These are phyloP conservation scores for Suillus plorans DNA, from an alignment of 768 basidiomycete genomes.

Conservation along the genomic window DNA sequence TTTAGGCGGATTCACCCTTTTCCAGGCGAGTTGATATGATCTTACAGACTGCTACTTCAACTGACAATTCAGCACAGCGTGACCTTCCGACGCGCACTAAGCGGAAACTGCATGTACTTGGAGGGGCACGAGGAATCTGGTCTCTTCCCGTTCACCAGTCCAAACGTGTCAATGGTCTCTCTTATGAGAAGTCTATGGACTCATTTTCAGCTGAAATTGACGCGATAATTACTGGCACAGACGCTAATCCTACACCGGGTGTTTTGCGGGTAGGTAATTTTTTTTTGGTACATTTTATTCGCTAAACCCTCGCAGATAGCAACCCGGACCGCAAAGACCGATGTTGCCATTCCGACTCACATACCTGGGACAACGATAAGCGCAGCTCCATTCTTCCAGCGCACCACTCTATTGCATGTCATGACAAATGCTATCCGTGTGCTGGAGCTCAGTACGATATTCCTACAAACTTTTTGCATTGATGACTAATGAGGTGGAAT, in stretches of 20 bases:
- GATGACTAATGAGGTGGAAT: conserved; percentile 1
- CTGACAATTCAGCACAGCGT: conserved; percentile 41
- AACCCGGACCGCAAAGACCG: conserved; percentile 54
- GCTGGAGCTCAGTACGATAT: conserved; percentile 70
- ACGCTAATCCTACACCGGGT: conserved; percentile 79
- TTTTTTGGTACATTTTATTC: background rate
- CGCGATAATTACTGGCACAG: conserved; percentile 81
- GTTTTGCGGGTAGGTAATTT: conserved; percentile 61
- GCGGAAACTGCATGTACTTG: conserved; percentile 74
- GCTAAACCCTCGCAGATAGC: conserved; percentile 53
- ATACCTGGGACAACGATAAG: conserved; percentile 80
- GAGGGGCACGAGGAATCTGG: conserved; percentile 84
- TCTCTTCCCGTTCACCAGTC: conserved; percentile 73
- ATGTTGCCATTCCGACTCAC: conserved; percentile 68
- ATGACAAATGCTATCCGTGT: conserved; percentile 80
- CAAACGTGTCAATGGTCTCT: conserved; percentile 58
- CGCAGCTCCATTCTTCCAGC: conserved; percentile 83
- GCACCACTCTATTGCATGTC: conserved; percentile 84
- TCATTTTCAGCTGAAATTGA: conserved; percentile 52
- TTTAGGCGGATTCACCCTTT: conserved; percentile 80
- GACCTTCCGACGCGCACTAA: conserved; percentile 74
- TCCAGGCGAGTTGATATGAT: conserved; percentile 54
- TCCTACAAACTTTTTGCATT: background rate
- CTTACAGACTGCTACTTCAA: background rate
- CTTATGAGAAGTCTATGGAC: conserved; percentile 54